Percentiles rank a stretch among this genome's conserved stretches.
Evolutionary conservation across 257 asterid genomes (phyloP).

Genomic region (Solanum pimpinellifolium): DNA sequence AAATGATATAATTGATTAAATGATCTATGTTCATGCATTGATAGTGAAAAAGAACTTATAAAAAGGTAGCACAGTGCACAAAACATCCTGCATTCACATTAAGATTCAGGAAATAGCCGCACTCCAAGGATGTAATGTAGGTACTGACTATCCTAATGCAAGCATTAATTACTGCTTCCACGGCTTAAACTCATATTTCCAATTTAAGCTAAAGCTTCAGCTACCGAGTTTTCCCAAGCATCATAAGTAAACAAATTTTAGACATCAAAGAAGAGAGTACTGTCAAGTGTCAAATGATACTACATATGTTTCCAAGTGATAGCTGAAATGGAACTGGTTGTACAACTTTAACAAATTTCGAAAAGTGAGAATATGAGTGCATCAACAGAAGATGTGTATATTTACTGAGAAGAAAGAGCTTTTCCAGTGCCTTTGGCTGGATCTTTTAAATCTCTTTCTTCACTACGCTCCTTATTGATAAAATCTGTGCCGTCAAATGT

Average conservation of each 20-base stretch:
- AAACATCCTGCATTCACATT: too few species aligned
- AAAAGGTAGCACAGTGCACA: too few species aligned
- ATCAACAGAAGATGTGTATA: background rate
- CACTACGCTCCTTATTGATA: conserved; percentile 14
- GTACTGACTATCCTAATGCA: too few species aligned
- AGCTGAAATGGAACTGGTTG: background rate
- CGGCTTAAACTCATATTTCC: background rate
- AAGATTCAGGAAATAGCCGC: too few species aligned
- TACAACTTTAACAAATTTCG: background rate
- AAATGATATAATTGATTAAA: too few species aligned
- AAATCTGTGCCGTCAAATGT: conserved; percentile 54
- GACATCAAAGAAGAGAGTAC: background rate
- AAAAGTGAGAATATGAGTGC: background rate
- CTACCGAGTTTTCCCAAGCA: background rate
- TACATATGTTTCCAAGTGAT: background rate
- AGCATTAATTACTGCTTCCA: too few species aligned
- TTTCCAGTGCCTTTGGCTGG: conserved; percentile 16
- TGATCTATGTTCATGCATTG: too few species aligned
- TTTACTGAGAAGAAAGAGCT: conserved; percentile 17
- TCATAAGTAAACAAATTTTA: background rate
- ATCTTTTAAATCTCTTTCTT: conserved; percentile 30
- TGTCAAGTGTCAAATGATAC: background rate
- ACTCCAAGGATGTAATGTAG: too few species aligned
- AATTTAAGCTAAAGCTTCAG: background rate
- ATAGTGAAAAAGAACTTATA: too few species aligned